These are phyloP conservation scores for Tephrocybe rancida DNA, from an alignment of 768 basidiomycete genomes.

Conservation along the genomic window DNA sequence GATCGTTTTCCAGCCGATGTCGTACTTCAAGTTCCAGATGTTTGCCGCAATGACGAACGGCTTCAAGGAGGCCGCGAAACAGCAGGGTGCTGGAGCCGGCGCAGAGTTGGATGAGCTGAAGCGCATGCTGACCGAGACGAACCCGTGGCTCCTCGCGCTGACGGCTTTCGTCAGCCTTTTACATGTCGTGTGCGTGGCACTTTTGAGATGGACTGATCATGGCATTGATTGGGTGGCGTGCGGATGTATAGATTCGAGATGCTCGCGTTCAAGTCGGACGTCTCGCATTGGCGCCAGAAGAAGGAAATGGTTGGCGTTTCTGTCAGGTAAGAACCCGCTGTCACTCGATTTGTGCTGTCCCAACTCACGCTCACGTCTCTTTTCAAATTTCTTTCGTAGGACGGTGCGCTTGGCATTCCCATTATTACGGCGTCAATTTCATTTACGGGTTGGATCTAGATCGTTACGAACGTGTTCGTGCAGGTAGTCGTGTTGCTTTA, in stretches of 20 bases:
- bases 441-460: constrained; percentile 30
- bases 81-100: constrained; percentile 60
- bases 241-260: constrained; percentile 75
- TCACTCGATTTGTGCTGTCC: constrained; percentile 3
- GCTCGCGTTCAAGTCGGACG: constrained; percentile 94
- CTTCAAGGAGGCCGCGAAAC: constrained; percentile 84
- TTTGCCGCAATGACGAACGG: constrained; percentile 84
- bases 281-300: constrained; percentile 93
- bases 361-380: constrained; percentile 8
- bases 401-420: constrained; percentile 43
- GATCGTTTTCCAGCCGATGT: constrained; percentile 84
- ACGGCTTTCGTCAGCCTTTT: constrained; percentile 86
- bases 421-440: not conserved
- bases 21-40: constrained; percentile 85
- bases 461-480: constrained; percentile 94
- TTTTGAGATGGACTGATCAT: constrained; percentile 8
- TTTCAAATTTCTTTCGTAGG: constrained; percentile 27
- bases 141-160: constrained; percentile 84
- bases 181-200: constrained; percentile 74
- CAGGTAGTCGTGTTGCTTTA: constrained; percentile 89
- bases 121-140: constrained; percentile 87
- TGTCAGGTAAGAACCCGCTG: constrained; percentile 61
- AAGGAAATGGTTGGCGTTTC: constrained; percentile 96
- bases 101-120: constrained; percentile 95
- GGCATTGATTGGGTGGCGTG: constrained; percentile 7